phyloP scores from a whole-genome alignment of 768 basidiomycete genomes.

The Auricularia sp. region DNA sequence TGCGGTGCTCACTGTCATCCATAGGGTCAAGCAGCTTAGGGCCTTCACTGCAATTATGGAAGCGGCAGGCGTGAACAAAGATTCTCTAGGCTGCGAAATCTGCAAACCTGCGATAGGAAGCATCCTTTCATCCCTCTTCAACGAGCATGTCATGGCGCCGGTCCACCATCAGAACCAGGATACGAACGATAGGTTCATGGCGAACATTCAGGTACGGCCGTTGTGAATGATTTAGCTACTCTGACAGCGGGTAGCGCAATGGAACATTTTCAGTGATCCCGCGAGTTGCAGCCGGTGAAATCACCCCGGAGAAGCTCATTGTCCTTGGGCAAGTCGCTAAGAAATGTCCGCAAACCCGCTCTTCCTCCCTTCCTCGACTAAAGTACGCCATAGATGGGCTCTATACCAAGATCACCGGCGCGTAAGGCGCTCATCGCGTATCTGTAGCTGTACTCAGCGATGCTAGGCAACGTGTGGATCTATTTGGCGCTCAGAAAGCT shows the following conservation, averaged over 20 bases:
- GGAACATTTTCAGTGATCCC: constrained; percentile 67
- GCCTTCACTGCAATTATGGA: constrained; percentile 47
- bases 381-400: constrained; percentile 27
- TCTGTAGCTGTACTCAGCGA: constrained; percentile 10
- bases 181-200: constrained; percentile 58
- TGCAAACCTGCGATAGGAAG: constrained; percentile 62
- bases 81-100: constrained; percentile 56
- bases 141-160: constrained; percentile 54
- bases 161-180: constrained; percentile 61
- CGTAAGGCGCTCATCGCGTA: constrained; percentile 9
- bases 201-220: constrained; percentile 40
- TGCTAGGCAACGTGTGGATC: constrained; percentile 49
- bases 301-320: constrained; percentile 56
- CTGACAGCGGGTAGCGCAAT: constrained; percentile 31
- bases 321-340: constrained; percentile 55
- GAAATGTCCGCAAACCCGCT: constrained; percentile 33
- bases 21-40: constrained; percentile 46
- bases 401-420: constrained; percentile 53
- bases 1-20: background rate
- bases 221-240: background rate
- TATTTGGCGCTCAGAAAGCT: constrained; percentile 61
- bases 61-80: constrained; percentile 33
- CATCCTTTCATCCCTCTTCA: constrained; percentile 42
- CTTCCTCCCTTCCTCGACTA: background rate
- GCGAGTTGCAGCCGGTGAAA: constrained; percentile 59